Base-by-base conservation (phyloP, 1,139 yeast species). In the Pichia sp. region DNA sequence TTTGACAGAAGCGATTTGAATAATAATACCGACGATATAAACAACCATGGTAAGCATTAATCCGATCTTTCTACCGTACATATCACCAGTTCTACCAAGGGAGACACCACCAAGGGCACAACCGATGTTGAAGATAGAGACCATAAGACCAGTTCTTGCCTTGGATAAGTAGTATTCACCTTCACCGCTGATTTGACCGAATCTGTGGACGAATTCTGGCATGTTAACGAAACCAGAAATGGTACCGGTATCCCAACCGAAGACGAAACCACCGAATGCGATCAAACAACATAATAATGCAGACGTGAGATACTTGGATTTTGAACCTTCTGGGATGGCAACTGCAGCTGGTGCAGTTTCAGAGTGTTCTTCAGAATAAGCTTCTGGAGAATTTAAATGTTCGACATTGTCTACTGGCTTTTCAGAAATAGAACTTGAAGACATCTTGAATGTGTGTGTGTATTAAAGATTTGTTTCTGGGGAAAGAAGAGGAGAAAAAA, bases 221-320 rank as follows among this genome's bases (percentile, higher is more conserved):
- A 84, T 83, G 59, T 81, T 82, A 61, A 85, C 76, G 58, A 85
- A 82, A 60, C 95, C 95, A 34, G 85, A 78, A 61, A 84, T 83
- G 56, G 89, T 82, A 69, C 91, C 90, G 28, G 90, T 83, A 69
- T 83, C 90, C 77, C 83, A 83, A 55, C 90, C 90, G 62, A 76
- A 84, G 53, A 83, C 79, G 59, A 81, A 73, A 60, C 88, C 88
- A 68, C 85, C 87, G 57, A 81, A 79, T 51, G 87, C 84, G 49
- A 73, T 81, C 73, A 63, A 70, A 63, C 60, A 66, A 68, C 76
- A 72, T 40, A 71, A 62, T 35, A 63, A 11, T 18, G 56, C 59
- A 5, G 55, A 54, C 33, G 42, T 48, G 3, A 49, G 10, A 39
- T 49, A 48, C 9, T 33, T 37, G 6, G 46, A 40, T 18, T 51